phyloP scores from a whole-genome alignment of 2,329 filamentous ascomycete genomes.

The Aspergillus sp. region DNA sequence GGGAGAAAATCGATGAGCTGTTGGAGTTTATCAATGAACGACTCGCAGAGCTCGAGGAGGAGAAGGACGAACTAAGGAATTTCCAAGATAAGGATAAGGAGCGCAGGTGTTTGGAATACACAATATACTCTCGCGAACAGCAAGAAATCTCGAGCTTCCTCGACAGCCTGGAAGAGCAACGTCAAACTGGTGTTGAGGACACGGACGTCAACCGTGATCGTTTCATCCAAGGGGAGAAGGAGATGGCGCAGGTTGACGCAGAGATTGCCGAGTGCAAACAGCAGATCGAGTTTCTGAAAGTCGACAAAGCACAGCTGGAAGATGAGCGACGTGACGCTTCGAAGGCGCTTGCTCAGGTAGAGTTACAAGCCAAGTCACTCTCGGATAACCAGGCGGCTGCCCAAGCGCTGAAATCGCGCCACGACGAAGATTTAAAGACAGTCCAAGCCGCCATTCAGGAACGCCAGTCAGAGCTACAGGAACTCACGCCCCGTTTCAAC shows the following conservation, averaged over 20 bases:
- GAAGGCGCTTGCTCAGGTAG: conserved; percentile 77
- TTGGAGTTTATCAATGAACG: conserved; percentile 90
- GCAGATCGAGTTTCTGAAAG: conserved; percentile 77
- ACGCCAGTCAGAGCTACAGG: conserved; percentile 73
- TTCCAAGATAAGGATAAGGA: conserved; percentile 96
- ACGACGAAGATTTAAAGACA: conserved; percentile 69
- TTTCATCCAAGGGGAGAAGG: conserved; percentile 76
- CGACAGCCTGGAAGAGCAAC: conserved; percentile 77
- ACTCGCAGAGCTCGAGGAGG: conserved; percentile 85
- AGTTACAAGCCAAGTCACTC: conserved; percentile 79
- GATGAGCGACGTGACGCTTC: conserved; percentile 83
- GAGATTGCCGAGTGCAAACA: conserved; percentile 79
- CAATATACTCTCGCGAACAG: conserved; percentile 88
- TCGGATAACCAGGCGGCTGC: conserved; percentile 78
- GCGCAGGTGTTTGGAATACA: conserved; percentile 88
- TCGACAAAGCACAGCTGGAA: conserved; percentile 84
- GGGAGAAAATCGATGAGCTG: conserved; percentile 89
- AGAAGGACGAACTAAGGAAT: conserved; percentile 90
- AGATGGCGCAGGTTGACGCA: conserved; percentile 72
- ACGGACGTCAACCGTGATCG: conserved; percentile 77
- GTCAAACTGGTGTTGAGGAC: conserved; percentile 79
- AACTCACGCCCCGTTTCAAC: conserved; percentile 75
- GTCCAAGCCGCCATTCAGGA: conserved; percentile 72
- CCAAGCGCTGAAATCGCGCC: conserved; percentile 69
- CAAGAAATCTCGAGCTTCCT: conserved; percentile 73